Conservation (phyloP, 495 filamentous ascomycete genomes). For the Margaritispora aquatica region DNA sequence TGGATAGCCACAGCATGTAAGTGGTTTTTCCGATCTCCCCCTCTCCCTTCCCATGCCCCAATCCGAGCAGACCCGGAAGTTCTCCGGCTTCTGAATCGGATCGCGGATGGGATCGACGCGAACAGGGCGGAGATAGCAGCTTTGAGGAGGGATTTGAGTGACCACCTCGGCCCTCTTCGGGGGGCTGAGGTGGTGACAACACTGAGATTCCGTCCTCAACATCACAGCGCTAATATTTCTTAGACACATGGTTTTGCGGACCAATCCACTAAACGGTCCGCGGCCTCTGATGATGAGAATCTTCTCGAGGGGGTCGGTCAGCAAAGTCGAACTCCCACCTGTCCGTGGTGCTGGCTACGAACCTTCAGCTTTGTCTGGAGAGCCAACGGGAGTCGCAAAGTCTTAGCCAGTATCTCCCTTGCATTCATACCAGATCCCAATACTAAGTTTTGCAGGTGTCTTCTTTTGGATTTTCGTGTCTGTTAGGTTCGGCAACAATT, state of each 20-base stretch:
- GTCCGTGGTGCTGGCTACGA: slow-evolving; percentile 20
- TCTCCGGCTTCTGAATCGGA: neutral
- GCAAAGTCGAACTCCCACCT: slow-evolving; percentile 21
- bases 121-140: neutral
- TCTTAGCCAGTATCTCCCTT: neutral
- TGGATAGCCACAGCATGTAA: neutral
- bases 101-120: neutral
- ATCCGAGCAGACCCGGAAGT: neutral
- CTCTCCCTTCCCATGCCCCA: neutral
- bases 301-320: slow-evolving; percentile 9
- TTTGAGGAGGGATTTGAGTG: neutral
- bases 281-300: slow-evolving; percentile 5
- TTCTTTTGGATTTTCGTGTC: neutral
- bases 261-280: neutral
- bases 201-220: neutral
- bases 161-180: neutral
- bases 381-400: slow-evolving; percentile 17
- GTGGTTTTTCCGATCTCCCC: neutral
- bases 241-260: slow-evolving; percentile 4
- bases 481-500: neutral
- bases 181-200: neutral
- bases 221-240: neutral
- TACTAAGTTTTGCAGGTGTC: neutral
- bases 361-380: slow-evolving; percentile 11
- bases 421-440: neutral